Percentiles rank a stretch among this genome's conserved stretches.
These are phyloP conservation scores for Steccherinum ochraceum DNA, from an alignment of 768 basidiomycete genomes.

Conservation along the genomic window DNA sequence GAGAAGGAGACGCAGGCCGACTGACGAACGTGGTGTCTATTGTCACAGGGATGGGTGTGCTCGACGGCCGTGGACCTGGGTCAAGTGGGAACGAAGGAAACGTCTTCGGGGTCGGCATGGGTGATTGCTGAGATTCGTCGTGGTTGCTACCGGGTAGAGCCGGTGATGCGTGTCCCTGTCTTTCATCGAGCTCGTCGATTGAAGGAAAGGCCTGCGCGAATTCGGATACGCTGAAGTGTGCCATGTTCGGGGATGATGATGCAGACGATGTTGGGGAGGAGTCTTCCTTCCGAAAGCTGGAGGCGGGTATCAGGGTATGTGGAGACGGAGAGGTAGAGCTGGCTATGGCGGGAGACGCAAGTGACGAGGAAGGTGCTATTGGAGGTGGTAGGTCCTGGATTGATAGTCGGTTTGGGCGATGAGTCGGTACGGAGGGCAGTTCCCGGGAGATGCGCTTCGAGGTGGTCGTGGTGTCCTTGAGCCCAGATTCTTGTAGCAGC, in stretches of 20 bases:
- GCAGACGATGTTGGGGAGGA: conserved; percentile 70
- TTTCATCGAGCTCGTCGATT: conserved; percentile 69
- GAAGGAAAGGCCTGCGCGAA: conserved; percentile 69
- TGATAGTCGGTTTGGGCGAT: conserved; percentile 36
- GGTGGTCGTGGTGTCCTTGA: conserved; percentile 39
- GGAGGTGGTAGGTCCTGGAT: conserved; percentile 20
- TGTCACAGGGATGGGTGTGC: conserved; percentile 60
- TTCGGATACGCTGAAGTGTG: conserved; percentile 39
- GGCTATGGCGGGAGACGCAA: conserved; percentile 19
- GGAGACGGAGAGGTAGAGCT: conserved; percentile 23
- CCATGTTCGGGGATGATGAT: conserved; percentile 51
- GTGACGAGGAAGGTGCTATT: conserved; percentile 15
- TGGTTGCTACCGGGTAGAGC: not conserved
- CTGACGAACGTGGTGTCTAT: conserved; percentile 46
- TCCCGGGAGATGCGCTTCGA: conserved; percentile 57
- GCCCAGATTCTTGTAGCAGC: conserved; percentile 65
- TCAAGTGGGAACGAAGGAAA: conserved; percentile 41
- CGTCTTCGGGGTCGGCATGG: conserved; percentile 11
- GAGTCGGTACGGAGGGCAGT: conserved; percentile 31
- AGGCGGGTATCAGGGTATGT: conserved; percentile 63
- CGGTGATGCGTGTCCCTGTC: conserved; percentile 37
- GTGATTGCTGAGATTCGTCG: not conserved
- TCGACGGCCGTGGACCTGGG: conserved; percentile 53
- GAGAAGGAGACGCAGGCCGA: conserved; percentile 49
- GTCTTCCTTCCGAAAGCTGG: conserved; percentile 52